A percentile compares a stretch with the other conserved stretches of the same genome.
Conservation (phyloP, 805 yeast species). For the Kregervanrija fluxuum region DNA sequence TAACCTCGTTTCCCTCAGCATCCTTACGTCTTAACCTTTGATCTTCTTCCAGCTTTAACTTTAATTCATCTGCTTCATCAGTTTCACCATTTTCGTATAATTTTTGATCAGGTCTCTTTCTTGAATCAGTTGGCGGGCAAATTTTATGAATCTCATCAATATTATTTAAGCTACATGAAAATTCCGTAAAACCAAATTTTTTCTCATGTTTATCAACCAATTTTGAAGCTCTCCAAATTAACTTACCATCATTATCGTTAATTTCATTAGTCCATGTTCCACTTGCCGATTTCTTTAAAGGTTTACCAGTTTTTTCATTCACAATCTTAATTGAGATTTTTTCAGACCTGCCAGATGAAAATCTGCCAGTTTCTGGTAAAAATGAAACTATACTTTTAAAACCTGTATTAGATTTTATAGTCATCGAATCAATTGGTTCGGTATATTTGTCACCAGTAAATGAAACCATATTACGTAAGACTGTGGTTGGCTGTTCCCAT, state of each 20-base stretch:
- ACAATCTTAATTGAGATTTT: constrained; percentile 41
- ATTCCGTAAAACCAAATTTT: constrained; percentile 82
- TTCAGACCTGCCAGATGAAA: constrained; percentile 81
- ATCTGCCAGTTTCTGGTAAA: constrained; percentile 70
- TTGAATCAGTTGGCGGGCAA: constrained; percentile 82
- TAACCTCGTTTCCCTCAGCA: constrained; percentile 36
- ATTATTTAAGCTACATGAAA: constrained; percentile 76
- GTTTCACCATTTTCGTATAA: constrained; percentile 63
- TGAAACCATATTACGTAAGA: constrained; percentile 68
- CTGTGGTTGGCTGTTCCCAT: constrained; percentile 79
- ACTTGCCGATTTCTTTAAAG: constrained; percentile 29
- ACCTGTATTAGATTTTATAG: constrained; percentile 64
- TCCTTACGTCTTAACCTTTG: constrained; percentile 74
- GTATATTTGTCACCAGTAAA: constrained; percentile 87
- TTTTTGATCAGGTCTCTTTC: constrained; percentile 81
- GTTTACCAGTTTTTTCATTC: constrained; percentile 27
- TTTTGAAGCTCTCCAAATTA: constrained; percentile 69
- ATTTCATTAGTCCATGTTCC: constrained; percentile 87
- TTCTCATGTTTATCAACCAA: constrained; percentile 49
- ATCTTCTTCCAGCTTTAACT: constrained; percentile 62
- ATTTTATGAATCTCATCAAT: constrained; percentile 64
- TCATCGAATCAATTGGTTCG: constrained; percentile 71
- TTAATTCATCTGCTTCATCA: constrained; percentile 64
- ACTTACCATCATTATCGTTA: constrained; percentile 32
- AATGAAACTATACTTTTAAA: constrained; percentile 64